Conservation (phyloP, 768 basidiomycete genomes). For the Tylopilus subfusipes region DNA sequence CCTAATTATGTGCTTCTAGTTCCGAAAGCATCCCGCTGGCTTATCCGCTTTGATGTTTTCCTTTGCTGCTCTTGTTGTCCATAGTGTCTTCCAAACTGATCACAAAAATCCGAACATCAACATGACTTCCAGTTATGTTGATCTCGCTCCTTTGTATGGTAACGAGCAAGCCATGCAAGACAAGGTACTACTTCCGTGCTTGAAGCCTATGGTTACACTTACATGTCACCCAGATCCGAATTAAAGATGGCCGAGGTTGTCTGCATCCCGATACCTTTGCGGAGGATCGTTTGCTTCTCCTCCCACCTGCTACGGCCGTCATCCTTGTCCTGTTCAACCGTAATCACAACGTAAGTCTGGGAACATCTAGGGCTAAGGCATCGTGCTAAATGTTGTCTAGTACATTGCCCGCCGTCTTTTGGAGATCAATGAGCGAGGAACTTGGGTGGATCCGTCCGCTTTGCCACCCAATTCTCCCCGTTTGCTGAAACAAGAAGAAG, state of each 20-base stretch:
- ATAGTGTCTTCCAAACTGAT: slow-evolving; percentile 83
- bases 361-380: not conserved
- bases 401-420: slow-evolving; percentile 75
- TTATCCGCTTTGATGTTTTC: slow-evolving; percentile 78
- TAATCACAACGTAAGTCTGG: slow-evolving; percentile 73
- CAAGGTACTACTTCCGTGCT: slow-evolving; percentile 38
- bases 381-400: slow-evolving; percentile 34
- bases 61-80: slow-evolving; percentile 80
- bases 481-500: slow-evolving; percentile 55
- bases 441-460: slow-evolving; percentile 52
- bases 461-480: slow-evolving; percentile 35
- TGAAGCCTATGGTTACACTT: not conserved
- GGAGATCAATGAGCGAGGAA: slow-evolving; percentile 77
- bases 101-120: slow-evolving; percentile 67
- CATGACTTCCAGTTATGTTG: slow-evolving; percentile 84
- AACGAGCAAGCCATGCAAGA: slow-evolving; percentile 60
- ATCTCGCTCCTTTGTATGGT: slow-evolving; percentile 81
- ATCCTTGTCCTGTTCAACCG: slow-evolving; percentile 84
- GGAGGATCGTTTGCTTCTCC: slow-evolving; percentile 71
- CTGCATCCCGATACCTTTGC: slow-evolving; percentile 72
- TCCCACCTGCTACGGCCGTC: slow-evolving; percentile 74
- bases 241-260: slow-evolving; percentile 60
- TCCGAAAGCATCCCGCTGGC: slow-evolving; percentile 72
- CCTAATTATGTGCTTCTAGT: slow-evolving; percentile 39
- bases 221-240: slow-evolving; percentile 22